Evolutionary conservation across 495 filamentous ascomycete species (phyloP).

Genomic region (Viridothelium virens): DNA sequence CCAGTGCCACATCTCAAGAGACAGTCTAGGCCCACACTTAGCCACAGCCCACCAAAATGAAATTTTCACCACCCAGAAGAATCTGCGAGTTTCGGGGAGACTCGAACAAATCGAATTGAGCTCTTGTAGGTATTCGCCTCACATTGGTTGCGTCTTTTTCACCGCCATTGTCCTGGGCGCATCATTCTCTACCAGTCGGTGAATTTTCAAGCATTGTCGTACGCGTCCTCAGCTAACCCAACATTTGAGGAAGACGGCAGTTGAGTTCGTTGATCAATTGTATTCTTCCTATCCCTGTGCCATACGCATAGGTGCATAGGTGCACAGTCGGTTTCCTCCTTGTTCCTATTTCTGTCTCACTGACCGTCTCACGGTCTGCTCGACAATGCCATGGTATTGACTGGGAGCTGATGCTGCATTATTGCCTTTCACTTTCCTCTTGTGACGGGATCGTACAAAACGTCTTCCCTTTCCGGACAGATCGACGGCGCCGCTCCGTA

Average conservation of each 20-base stretch:
- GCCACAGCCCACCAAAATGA: not conserved
- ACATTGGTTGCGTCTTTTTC: not conserved
- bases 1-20: not conserved
- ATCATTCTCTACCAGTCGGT: not conserved
- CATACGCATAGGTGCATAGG: too few relatives aligned
- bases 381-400: not conserved
- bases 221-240: constrained; percentile 2
- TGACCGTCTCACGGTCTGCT: not conserved
- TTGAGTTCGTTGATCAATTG: too few relatives aligned
- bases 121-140: not conserved
- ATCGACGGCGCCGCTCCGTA: not conserved
- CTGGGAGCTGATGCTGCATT: not conserved
- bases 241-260: too few relatives aligned
- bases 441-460: not conserved
- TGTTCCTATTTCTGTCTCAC: constrained; percentile 6
- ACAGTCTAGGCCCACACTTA: not conserved
- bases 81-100: not conserved
- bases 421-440: not conserved
- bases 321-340: not conserved
- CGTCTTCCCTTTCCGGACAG: not conserved
- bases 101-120: not conserved
- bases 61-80: not conserved
- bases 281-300: too few relatives aligned
- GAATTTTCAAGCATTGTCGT: not conserved
- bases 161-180: not conserved